Evolutionary conservation across 495 filamentous ascomycete genomes (phyloP).

Genomic region (Stereocaulon alpinum): DNA sequence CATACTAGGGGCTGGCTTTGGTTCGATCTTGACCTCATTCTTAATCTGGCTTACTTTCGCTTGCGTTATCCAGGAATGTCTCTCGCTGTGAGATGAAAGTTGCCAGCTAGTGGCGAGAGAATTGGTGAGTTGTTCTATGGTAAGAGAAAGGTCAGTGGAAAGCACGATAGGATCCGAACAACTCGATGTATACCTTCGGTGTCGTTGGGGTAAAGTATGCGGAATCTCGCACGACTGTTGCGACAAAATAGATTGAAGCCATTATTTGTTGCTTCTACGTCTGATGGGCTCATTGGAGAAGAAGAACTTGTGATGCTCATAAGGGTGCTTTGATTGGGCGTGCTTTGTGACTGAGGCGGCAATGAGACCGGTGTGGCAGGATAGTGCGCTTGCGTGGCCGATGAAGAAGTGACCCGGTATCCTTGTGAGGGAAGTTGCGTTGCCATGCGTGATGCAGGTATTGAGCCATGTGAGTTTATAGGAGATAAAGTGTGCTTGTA

Average conservation of each 20-base stretch:
- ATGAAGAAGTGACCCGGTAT: no score
- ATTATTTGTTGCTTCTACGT: neutral
- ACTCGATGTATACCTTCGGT: neutral
- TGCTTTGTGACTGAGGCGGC: neutral
- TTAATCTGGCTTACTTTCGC: neutral
- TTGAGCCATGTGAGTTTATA: neutral
- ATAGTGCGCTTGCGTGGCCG: neutral
- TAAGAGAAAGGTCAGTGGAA: neutral
- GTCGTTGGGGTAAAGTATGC: neutral
- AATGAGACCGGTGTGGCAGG: neutral
- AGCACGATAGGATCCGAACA: neutral
- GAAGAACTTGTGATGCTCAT: neutral
- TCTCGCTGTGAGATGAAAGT: neutral
- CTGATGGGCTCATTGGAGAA: neutral
- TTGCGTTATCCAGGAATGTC: neutral
- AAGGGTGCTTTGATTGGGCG: neutral
- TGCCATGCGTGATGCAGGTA: neutral
- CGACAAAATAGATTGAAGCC: neutral
- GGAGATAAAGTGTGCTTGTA: neutral
- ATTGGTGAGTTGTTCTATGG: neutral
- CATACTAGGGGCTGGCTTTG: neutral
- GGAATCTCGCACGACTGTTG: neutral
- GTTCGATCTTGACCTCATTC: neutral
- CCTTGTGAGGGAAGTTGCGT: neutral
- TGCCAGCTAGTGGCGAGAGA: neutral